A percentile compares a stretch with the other conserved stretches of the same genome.
phyloP scores from a whole-genome alignment of 768 basidiomycete species.

The Suillus alpinus region DNA sequence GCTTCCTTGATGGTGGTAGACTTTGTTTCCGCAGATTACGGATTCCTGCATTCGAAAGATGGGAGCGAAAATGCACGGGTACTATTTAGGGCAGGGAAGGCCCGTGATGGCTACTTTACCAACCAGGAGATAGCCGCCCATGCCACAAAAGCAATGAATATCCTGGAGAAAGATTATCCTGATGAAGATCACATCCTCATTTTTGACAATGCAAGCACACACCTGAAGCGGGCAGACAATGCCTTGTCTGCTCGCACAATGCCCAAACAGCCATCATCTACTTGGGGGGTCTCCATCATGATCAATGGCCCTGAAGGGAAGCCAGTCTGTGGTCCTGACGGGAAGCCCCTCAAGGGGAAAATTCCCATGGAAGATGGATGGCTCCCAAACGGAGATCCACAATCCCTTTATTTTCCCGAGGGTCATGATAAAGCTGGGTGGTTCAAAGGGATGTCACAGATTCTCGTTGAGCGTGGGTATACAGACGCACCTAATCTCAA shows the following conservation, averaged over 20 bases:
- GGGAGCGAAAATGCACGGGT: no score
- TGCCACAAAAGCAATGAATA: constrained; percentile 21
- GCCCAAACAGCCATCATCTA: constrained; percentile 12
- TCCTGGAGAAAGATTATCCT: constrained; percentile 27
- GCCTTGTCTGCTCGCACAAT: constrained; percentile 18
- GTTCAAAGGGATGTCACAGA: constrained; percentile 31
- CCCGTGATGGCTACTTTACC: no score
- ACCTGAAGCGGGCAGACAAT: constrained; percentile 20
- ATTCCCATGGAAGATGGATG: constrained; percentile 7
- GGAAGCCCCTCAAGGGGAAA: constrained; percentile 17
- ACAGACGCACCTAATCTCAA: constrained; percentile 3
- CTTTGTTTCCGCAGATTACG: no score
- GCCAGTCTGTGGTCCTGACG: constrained; percentile 8
- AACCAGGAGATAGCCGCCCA: no score
- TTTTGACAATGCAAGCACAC: constrained; percentile 24
- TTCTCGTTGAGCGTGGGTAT: constrained; percentile 23
- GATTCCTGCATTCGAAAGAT: no score
- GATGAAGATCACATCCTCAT: constrained; percentile 27
- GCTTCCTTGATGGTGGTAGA: no score
- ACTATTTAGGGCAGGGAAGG: no score
- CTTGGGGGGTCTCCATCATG: constrained; percentile 11
- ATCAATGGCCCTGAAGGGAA: constrained; percentile 14
- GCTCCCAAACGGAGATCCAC: constrained; percentile 11
- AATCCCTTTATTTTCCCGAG: constrained; percentile 21
- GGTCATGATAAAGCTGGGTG: constrained; percentile 17